phyloP scores from a whole-genome alignment of 1,284 basidiomycete genomes.

The Schizophyllum commune region DNA sequence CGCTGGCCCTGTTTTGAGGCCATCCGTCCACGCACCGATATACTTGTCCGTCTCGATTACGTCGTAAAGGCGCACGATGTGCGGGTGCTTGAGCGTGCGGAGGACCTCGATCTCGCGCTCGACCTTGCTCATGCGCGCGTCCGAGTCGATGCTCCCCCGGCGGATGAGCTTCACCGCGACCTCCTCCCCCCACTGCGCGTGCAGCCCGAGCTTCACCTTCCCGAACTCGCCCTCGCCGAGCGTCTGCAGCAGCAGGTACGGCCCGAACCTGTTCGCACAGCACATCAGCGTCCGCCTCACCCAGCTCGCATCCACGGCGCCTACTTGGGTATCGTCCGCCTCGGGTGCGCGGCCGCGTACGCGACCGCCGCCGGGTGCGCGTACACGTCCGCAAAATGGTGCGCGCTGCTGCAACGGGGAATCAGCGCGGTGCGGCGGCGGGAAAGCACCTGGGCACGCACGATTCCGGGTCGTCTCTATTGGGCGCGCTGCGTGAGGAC shows the following conservation, averaged over 20 bases:
- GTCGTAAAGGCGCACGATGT: slow-evolving; percentile 97
- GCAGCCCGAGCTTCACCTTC: slow-evolving; percentile 97
- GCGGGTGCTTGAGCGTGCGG: slow-evolving; percentile 91
- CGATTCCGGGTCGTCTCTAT: neutral
- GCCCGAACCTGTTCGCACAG: neutral
- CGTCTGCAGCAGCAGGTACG: slow-evolving; percentile 72
- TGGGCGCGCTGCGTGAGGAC: neutral
- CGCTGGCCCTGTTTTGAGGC: neutral
- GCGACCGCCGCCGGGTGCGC: slow-evolving; percentile 81
- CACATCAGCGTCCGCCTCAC: neutral
- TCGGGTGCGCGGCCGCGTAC: slow-evolving; percentile 79
- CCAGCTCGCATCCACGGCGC: neutral
- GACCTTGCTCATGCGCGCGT: slow-evolving; percentile 88
- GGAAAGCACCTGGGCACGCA: neutral
- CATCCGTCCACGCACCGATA: slow-evolving; percentile 43
- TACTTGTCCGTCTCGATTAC: slow-evolving; percentile 99
- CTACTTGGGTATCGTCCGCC: slow-evolving; percentile 73
- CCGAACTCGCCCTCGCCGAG: slow-evolving; percentile 98
- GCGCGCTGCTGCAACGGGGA: neutral
- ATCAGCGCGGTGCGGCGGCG: neutral
- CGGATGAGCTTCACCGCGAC: slow-evolving; percentile 99
- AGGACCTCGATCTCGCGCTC: slow-evolving; percentile 97
- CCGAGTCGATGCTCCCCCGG: slow-evolving; percentile 84
- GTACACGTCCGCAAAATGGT: slow-evolving; percentile 48
- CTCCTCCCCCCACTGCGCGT: slow-evolving; percentile 93